A percentile compares a stretch with the other conserved stretches of the same genome.
Conservation (phyloP, 805 yeast genomes). For the Lachancea nothofagi region DNA sequence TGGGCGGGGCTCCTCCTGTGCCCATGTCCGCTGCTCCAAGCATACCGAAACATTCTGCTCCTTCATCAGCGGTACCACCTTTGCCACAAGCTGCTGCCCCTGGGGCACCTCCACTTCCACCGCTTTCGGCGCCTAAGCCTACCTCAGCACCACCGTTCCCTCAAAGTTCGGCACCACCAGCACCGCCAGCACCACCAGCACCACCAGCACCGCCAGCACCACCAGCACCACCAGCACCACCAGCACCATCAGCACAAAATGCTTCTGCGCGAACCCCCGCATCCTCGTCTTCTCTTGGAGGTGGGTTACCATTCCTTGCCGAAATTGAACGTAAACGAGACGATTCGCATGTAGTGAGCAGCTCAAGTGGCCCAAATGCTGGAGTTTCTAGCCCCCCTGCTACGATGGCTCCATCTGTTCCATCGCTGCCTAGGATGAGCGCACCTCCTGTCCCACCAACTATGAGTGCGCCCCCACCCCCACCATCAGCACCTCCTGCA, state of each 20-base stretch:
- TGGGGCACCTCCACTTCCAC: conserved; percentile 19
- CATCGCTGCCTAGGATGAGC: conserved; percentile 15
- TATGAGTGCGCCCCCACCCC: conserved; percentile 16
- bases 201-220: conserved; percentile 8
- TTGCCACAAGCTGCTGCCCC: conserved; percentile 25
- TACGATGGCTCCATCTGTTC: conserved; percentile 19
- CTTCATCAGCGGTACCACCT: conserved; percentile 20
- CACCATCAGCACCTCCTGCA: conserved; percentile 22
- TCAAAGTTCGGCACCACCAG: conserved; percentile 12
- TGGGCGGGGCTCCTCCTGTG: conserved; percentile 16
- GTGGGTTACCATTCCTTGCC: conserved; percentile 52
- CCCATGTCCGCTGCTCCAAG: conserved; percentile 15
- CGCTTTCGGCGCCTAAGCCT: conserved; percentile 22
- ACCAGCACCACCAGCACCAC: conserved; percentile 10
- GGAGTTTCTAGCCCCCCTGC: conserved; percentile 8
- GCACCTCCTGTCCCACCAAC: conserved; percentile 32
- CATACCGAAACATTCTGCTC: conserved; percentile 18
- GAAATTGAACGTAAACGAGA: conserved; percentile 52
- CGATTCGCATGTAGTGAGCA: conserved; percentile 46
- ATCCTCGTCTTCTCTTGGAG: conserved; percentile 17
- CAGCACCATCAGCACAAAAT: background rate
- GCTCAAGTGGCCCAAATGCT: conserved; percentile 11
- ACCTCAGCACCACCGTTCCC: conserved; percentile 26
- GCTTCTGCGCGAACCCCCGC: conserved; percentile 13
- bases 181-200: conserved; percentile 14